Evolutionary conservation across 192 early-diverging fungal genomes (phyloP), one percentile per base, ranked within the genome.

Genomic region (Cetraspora pellucida): DNA sequence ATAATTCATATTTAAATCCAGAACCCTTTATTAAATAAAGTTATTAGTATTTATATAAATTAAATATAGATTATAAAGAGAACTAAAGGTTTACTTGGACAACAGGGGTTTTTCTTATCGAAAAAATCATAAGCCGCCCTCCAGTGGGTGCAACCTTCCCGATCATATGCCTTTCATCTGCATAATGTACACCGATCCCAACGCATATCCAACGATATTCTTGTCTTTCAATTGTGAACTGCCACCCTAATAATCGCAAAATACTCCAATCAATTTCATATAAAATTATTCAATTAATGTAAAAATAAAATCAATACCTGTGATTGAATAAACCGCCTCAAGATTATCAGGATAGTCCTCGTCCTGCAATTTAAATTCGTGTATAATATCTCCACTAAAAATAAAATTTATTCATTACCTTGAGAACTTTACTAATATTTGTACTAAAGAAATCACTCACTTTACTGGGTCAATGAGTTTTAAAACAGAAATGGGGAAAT

Each of bases 111-210:
- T 71, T 71, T 19, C 30, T 71, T 27, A 71, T 71, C 23, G 10
- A 52, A 52, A 71, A 71, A 50, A 71, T 71, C 47, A 71, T 52
- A 28, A 71, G 21, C 21, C 69, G 45, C 27, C 69, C 69, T 17
- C 45, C 11, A 0, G 37, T 37, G 37, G 37, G 37, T 7, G 37
- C 37, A 37, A 37, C 7, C 7, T 37, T 37, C 37, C 37, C 37
- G 37, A 37, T 37, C 37, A 37, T 37, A 37, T 37, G 37, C 37
- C 37, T 54, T 8, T 71, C 49, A 28, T n/a, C 17, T 30, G 25
- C 23, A n/a, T 11, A 6, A 71, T 71, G 50, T 27, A 54, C 25
- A 25, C 69, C 69, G 10, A 25, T 71, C 3, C 69, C 69, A 71
- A 71, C 25, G 31, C 69, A 71, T 19, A 71, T 71, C 8, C 21